Base-by-base conservation (phyloP, 306 rosid genomes). In the Casuarina equisetifolia region DNA sequence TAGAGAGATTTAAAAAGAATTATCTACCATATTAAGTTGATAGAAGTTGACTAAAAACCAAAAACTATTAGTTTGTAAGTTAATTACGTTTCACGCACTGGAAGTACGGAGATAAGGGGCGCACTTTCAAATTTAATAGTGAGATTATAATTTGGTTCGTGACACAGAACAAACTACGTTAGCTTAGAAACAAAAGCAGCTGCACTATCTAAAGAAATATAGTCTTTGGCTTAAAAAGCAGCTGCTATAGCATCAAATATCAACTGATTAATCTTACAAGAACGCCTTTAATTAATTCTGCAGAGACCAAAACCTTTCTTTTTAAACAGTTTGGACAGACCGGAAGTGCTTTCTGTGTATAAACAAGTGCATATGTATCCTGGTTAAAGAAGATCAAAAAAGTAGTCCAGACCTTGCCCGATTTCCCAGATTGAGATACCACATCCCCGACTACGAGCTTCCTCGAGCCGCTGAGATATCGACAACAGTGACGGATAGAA, bases 381-480 rank as follows among this genome's bases (percentile, higher is more conserved):
- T 61, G 70, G 66, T 83, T 77, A 89, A 52, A 96, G 79, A 78
- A 92, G 94, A 78, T 90, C 98, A 52, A 84, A 87, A 73, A 96
- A 96, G 81, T 88, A 92, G 88, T 96, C 98, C 84, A 96, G 87
- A 84, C 99, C 99, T 89, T 96, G 99, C 54, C 98, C 98, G 19
- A 96, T 92, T 90, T 96, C 99, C 99, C 99, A 92, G 68, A 96
- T 84, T 3, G 98, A 90, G 86, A 92, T 90, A 80, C 97, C 98
- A 75, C 96, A 91, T 25, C 94, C 97, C 93, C 97, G 88, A 44
- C 87, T 79, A 38, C 76, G 94, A 82, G 96, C 97, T 84, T 86
- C 98, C 79, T 96, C 94, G 11, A 96, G 90, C 77, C 97, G 87
- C 82, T 79, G 71, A 70, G 89, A 88, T 69, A 96, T 90, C 10